Evolutionary conservation across 495 filamentous ascomycete species (phyloP).

Genomic region (Amniculicola lignicola): DNA sequence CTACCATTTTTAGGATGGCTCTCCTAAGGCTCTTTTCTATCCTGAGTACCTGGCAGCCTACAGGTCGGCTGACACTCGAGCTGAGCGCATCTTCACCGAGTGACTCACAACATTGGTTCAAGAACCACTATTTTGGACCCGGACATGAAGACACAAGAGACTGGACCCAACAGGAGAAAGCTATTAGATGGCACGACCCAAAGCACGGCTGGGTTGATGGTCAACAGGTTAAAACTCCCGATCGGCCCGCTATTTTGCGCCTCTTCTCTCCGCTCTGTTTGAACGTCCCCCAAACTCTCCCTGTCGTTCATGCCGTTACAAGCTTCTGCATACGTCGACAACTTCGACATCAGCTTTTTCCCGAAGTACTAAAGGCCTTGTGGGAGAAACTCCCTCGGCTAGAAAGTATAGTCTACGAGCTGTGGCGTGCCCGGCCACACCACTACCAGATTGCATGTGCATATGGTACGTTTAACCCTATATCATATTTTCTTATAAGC

Average conservation of each 20-base stretch:
- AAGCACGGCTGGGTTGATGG: neutral
- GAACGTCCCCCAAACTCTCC: neutral
- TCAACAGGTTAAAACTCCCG: neutral
- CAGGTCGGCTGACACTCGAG: neutral
- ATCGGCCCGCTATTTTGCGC: neutral
- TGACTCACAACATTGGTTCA: neutral
- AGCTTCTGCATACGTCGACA: neutral
- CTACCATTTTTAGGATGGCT: neutral
- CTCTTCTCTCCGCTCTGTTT: neutral
- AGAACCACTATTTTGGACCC: neutral
- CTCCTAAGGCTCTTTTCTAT: neutral
- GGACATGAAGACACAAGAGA: neutral
- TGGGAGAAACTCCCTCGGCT: neutral
- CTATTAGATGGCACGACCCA: neutral
- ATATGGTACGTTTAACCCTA: neutral
- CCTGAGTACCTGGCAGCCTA: neutral
- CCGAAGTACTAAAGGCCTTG: neutral
- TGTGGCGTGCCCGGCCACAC: neutral
- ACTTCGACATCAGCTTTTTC: neutral
- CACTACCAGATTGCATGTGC: neutral
- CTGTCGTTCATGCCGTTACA: neutral
- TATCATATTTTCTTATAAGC: too few relatives aligned
- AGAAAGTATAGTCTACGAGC: neutral
- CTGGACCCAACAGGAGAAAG: neutral
- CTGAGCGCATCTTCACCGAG: neutral